Conservation (phyloP, 2,329 filamentous ascomycete species). For the Elsinoe necatrix region DNA sequence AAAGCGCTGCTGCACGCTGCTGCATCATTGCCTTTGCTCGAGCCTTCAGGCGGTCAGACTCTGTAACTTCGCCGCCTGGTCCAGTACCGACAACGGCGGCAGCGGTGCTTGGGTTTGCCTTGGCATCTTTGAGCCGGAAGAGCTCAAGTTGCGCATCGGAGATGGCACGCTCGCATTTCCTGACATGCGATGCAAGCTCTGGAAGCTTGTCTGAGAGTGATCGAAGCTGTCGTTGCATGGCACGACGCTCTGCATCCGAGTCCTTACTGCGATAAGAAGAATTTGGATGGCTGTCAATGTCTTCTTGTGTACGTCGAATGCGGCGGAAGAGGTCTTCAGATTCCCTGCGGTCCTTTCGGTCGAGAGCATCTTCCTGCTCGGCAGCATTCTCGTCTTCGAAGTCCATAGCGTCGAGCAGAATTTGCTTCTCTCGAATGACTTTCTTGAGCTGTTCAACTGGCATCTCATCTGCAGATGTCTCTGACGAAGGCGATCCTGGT, state of each 20-base stretch:
- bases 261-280: constrained; percentile 61
- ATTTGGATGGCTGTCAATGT: constrained; percentile 87
- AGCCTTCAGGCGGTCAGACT: constrained; percentile 89
- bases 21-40: constrained; percentile 98
- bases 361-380: constrained; percentile 86
- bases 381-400: constrained; percentile 84
- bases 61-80: constrained; percentile 80
- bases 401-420: constrained; percentile 90
- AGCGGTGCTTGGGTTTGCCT: constrained; percentile 75
- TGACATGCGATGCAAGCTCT: constrained; percentile 82
- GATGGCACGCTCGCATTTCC: constrained; percentile 84
- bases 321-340: constrained; percentile 90
- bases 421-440: constrained; percentile 86
- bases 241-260: constrained; percentile 77
- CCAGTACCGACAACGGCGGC: constrained; percentile 82
- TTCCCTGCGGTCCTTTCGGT: constrained; percentile 81
- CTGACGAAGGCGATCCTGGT: constrained; percentile 54
- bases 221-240: constrained; percentile 83
- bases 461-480: constrained; percentile 66
- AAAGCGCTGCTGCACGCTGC: constrained; percentile 84
- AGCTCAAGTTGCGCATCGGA: constrained; percentile 85
- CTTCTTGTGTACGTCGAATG: constrained; percentile 83
- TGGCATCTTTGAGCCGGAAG: constrained; percentile 88
- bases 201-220: constrained; percentile 82
- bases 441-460: constrained; percentile 82